Base-by-base conservation (phyloP, 2,329 filamentous ascomycete genomes). In the Cercospora berteroae region DNA sequence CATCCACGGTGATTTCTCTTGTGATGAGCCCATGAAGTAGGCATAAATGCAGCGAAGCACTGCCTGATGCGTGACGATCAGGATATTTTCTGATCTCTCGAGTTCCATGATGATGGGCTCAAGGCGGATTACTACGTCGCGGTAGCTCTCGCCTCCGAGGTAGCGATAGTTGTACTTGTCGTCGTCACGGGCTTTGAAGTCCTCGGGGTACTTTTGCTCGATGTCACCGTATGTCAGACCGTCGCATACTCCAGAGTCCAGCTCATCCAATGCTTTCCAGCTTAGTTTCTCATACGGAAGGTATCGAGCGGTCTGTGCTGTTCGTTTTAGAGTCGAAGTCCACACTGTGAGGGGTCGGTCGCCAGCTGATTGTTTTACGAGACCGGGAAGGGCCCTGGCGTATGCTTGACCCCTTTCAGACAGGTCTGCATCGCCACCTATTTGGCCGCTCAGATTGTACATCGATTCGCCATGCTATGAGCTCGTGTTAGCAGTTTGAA, bases 151-250 rank as follows among this genome's bases (percentile, higher is more conserved):
- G 63, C 95, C 95, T 70, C 95, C 95, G 5, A 95, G 90, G 81
- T 99, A 99, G 66, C 95, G 93, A 82, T 99, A 99, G 83, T 99
- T 98, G 87, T 98, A 98, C 81, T 99, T 99, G 84, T 99, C 95
- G 73, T 97, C 93, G 79, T 99, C 95, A 70, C 95, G 92, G 36
- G 94, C 93, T 60, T 89, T 88, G 81, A 99, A 99, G 81, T 99
- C 95, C 73, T 97, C 94, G 0, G 95, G 95, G 78, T 92, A 98
- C 64, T 87, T 83, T 75, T 96, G 88, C 75, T 95, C 93, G 77
- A 99, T 98, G 78, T 99, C 91, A 76, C 93, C 92, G 79, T 97
- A 97, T 1, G 95, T 99, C 79, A 98, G 88, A 64, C 94, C 94
- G 75, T 99, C 95, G 81, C 95, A 99, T 58, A 98, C 92, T 60